These are phyloP conservation scores for Luffa acutangula DNA, from an alignment of 306 rosid species.

Conservation along the genomic window DNA sequence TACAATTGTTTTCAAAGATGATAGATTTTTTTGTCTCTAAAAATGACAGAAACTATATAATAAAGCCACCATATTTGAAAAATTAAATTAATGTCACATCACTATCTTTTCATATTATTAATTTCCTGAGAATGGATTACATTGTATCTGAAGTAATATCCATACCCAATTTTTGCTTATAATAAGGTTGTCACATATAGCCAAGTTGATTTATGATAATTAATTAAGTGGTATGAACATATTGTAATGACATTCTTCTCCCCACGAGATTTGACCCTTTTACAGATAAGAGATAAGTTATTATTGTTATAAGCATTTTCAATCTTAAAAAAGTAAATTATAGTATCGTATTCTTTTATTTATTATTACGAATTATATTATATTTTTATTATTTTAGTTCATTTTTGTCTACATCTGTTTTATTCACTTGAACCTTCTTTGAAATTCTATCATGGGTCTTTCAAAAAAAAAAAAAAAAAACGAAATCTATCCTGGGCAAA, in stretches of 20 bases:
- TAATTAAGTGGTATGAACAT: not conserved
- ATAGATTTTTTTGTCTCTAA: not conserved
- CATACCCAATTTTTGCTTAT: not conserved
- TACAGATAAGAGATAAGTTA: not conserved
- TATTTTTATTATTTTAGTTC: too few species aligned
- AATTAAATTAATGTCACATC: not conserved
- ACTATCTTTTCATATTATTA: not conserved
- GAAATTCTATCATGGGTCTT: too few species aligned
- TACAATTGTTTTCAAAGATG: not conserved
- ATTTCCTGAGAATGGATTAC: not conserved
- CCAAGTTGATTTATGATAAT: not conserved
- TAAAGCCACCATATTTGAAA: slow-evolving; percentile 2
- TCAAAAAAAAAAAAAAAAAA: too few species aligned
- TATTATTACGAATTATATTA: too few species aligned
- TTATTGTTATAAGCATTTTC: not conserved
- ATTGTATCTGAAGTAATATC: not conserved
- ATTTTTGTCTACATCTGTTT: too few species aligned
- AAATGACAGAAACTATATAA: not conserved
- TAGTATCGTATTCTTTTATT: not conserved
- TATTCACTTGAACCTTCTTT: too few species aligned
- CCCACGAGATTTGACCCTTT: slow-evolving; percentile 2
- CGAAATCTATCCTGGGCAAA: too few species aligned
- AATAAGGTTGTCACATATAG: not conserved
- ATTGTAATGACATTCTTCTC: not conserved
- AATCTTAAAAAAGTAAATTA: not conserved